phyloP scores from a whole-genome alignment of 2,329 filamentous ascomycete species.

The Ophiostoma quercus region DNA sequence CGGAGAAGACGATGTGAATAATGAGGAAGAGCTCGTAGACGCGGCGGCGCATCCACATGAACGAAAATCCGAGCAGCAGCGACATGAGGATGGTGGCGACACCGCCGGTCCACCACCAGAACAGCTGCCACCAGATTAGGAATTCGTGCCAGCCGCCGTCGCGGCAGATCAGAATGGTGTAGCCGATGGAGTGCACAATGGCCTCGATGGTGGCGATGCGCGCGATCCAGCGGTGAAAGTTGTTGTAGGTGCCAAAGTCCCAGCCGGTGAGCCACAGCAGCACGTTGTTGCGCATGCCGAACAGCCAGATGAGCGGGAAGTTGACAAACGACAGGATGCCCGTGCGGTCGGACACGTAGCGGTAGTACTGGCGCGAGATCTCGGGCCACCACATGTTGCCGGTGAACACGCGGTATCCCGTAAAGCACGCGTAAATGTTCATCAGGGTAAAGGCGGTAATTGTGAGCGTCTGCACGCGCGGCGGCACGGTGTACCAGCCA shows the following conservation, averaged over 20 bases:
- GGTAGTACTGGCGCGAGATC: slow-evolving; percentile 23
- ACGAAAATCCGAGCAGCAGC: slow-evolving; percentile 42
- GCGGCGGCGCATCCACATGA: slow-evolving; percentile 47
- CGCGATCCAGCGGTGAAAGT: slow-evolving; percentile 63
- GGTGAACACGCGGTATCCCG: slow-evolving; percentile 26
- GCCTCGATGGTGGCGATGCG: slow-evolving; percentile 57
- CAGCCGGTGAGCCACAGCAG: slow-evolving; percentile 63
- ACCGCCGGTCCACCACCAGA: slow-evolving; percentile 22
- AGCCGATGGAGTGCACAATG: slow-evolving; percentile 57
- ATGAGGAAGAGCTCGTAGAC: slow-evolving; percentile 50
- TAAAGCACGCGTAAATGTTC: slow-evolving; percentile 23
- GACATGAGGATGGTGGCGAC: slow-evolving; percentile 43
- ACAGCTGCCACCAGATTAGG: neutral
- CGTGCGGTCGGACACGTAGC: slow-evolving; percentile 28
- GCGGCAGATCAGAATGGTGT: slow-evolving; percentile 37
- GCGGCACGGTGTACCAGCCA: slow-evolving; percentile 33
- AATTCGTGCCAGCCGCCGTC: slow-evolving; percentile 12
- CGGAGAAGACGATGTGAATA: slow-evolving; percentile 39
- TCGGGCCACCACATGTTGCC: slow-evolving; percentile 28
- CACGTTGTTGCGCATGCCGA: slow-evolving; percentile 61
- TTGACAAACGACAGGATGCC: slow-evolving; percentile 27
- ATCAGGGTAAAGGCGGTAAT: slow-evolving; percentile 23
- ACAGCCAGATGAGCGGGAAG: slow-evolving; percentile 38
- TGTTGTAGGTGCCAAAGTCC: slow-evolving; percentile 61
- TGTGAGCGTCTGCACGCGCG: slow-evolving; percentile 27